Percentiles rank a stretch among this genome's conserved stretches.
phyloP scores from a whole-genome alignment of 2,329 filamentous ascomycete genomes.

The Microdochium bolleyi region DNA sequence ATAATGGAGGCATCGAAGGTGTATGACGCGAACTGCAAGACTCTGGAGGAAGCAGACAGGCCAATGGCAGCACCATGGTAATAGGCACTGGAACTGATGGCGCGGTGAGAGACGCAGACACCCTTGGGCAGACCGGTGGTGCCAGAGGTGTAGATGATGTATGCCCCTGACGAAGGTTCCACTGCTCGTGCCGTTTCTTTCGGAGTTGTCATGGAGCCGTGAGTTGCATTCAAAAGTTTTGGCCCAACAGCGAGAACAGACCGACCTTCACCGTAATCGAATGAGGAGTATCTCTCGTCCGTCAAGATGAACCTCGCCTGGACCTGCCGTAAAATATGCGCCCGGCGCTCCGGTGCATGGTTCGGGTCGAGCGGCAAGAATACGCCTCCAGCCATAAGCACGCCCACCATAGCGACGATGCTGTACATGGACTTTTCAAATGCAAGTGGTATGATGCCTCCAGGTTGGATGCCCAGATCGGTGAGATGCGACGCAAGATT shows the following conservation, averaged over 20 bases:
- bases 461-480: not conserved
- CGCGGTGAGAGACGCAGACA: slow-evolving; percentile 21
- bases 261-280: not conserved
- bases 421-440: slow-evolving; percentile 7
- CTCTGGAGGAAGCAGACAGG: slow-evolving; percentile 3
- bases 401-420: slow-evolving; percentile 7
- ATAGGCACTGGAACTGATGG: slow-evolving; percentile 6
- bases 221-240: not conserved
- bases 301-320: not conserved
- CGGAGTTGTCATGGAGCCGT: not conserved
- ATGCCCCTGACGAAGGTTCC: slow-evolving; percentile 1
- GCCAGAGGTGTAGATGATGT: slow-evolving; percentile 40
- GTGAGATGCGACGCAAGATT: slow-evolving; percentile 1
- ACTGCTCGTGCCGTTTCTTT: not conserved
- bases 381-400: slow-evolving; percentile 11
- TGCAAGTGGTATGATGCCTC: slow-evolving; percentile 5
- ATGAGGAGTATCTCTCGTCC: not conserved
- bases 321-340: not conserved
- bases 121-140: slow-evolving; percentile 39
- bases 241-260: not conserved
- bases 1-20: slow-evolving; percentile 26
- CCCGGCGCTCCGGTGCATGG: slow-evolving; percentile 6
- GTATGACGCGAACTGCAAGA: slow-evolving; percentile 14
- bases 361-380: slow-evolving; percentile 11
- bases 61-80: slow-evolving; percentile 4